Evolutionary conservation across 176 grass and related monocot genomes (phyloP).

Genomic region (Hyparrhenia diplandra): DNA sequence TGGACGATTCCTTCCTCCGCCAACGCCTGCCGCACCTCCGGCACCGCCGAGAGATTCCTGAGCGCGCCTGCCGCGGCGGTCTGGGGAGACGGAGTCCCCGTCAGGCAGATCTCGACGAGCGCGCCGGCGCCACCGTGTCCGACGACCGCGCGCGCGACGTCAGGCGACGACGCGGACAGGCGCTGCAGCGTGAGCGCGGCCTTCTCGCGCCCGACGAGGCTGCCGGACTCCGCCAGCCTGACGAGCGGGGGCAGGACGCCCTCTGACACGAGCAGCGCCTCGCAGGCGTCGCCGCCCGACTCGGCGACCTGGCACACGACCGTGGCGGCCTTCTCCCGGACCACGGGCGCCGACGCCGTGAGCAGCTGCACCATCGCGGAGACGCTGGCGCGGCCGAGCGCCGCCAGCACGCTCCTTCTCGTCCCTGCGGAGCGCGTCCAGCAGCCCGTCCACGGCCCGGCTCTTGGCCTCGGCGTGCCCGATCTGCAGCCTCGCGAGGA

Average conservation of each 20-base stretch:
- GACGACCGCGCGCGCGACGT: conserved; percentile 54
- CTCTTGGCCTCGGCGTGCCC: conserved; percentile 72
- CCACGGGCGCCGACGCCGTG: conserved; percentile 49
- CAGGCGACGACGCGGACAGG: conserved; percentile 51
- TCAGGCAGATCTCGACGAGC: conserved; percentile 77
- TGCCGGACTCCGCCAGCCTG: conserved; percentile 79
- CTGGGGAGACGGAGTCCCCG: conserved; percentile 67
- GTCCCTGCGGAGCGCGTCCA: conserved; percentile 53
- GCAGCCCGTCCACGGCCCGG: conserved; percentile 61
- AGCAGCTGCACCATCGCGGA: conserved; percentile 78
- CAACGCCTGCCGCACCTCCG: conserved; percentile 55
- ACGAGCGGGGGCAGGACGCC: conserved; percentile 72
- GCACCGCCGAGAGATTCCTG: conserved; percentile 68
- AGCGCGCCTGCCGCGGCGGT: conserved; percentile 64
- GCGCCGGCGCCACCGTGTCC: conserved; percentile 64
- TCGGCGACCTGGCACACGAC: conserved; percentile 55
- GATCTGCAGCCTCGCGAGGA: conserved; percentile 89
- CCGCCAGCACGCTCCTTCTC: conserved; percentile 58
- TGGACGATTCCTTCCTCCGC: conserved; percentile 65
- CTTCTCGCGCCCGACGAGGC: conserved; percentile 73
- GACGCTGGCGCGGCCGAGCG: conserved; percentile 63
- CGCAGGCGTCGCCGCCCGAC: conserved; percentile 40
- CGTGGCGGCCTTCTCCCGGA: conserved; percentile 73
- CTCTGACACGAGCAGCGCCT: conserved; percentile 65
- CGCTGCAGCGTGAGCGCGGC: conserved; percentile 65